Base-by-base conservation (phyloP, 2,329 filamentous ascomycete genomes). In the Colletotrichum destructivum region DNA sequence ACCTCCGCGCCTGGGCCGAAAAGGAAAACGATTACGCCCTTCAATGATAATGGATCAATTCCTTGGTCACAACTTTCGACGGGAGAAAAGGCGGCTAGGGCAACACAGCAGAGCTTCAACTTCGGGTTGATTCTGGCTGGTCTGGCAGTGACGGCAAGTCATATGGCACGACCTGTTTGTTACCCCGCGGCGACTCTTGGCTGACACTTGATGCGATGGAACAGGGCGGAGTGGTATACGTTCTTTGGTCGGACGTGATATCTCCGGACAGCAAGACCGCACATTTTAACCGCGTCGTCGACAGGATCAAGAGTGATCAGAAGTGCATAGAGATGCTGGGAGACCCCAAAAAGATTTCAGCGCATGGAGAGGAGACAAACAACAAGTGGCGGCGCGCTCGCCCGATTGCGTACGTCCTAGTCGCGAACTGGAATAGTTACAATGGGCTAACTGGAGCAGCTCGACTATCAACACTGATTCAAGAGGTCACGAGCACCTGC, bases 41-140 rank as follows among this genome's bases (percentile, higher is more conserved):
- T 95, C 77, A 96, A 94, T 76, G 96, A 98, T 76, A 93, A 94
- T 78, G 96, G 96, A 9, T 88, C 88, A 74, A 91, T 98, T 1
- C 90, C 91, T 4, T 98, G 96, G 96, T 88, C 85, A 3, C 87
- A 96, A 66, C 88, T 98, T 2, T 94, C 92, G 0, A 85, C 84
- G 0, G 85, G 85, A 59, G 96, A 98, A 80, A 98, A 98, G 81
- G 91, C 91, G 3, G 93, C 92, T 31, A 89, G 96, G 49, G 93
- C 94, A 11, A 96, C 94, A 0, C 95, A 98, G 82, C 96, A 98
- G 82, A 93, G 92, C 18, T 92, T 97, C 85, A 98, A 98, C 82
- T 90, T 98, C 75, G 88, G 92, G 75, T 82, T 98, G 73, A 90
- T 98, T 11, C 75, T 94, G 1, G 85, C 92, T 9, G 96, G 96